phyloP scores from a whole-genome alignment of 2,329 filamentous ascomycete species.

The Aspergillus costaricaensis region DNA sequence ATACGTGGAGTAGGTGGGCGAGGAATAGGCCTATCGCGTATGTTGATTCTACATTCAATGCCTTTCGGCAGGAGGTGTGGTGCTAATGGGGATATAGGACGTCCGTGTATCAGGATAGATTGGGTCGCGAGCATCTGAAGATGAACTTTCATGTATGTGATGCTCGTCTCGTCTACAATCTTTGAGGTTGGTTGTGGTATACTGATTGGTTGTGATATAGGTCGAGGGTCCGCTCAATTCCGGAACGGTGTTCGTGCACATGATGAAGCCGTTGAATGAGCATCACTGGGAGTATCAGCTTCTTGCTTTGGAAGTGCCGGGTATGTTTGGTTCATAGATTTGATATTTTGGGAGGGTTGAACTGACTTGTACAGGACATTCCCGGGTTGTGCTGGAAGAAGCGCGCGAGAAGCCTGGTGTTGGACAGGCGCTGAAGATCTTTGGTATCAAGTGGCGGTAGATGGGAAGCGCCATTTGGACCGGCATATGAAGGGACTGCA shows the following conservation, averaged over 20 bases:
- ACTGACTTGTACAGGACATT: slow-evolving; percentile 38
- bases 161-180: slow-evolving; percentile 2
- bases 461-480: too few relatives aligned
- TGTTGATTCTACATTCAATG: slow-evolving; percentile 23
- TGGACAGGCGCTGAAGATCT: slow-evolving; percentile 51
- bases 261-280: slow-evolving; percentile 67
- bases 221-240: slow-evolving; percentile 75
- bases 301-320: slow-evolving; percentile 77
- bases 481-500: too few relatives aligned
- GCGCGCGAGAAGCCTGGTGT: slow-evolving; percentile 43
- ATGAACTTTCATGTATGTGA: slow-evolving; percentile 78
- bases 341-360: neutral
- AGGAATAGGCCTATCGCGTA: slow-evolving; percentile 59
- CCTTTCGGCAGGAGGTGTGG: neutral
- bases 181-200: neutral
- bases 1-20: slow-evolving; percentile 79
- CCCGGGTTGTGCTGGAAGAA: slow-evolving; percentile 50
- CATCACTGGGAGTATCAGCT: slow-evolving; percentile 76
- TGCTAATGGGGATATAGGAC: slow-evolving; percentile 54
- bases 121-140: slow-evolving; percentile 75
- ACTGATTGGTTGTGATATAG: slow-evolving; percentile 41
- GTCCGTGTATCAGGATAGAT: slow-evolving; percentile 66
- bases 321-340: slow-evolving; percentile 36
- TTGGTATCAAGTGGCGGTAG: slow-evolving; percentile 50
- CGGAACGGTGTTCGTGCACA: slow-evolving; percentile 75